Conservation (phyloP, 2,329 filamentous ascomycete species). For the Fusarium algeriense region DNA sequence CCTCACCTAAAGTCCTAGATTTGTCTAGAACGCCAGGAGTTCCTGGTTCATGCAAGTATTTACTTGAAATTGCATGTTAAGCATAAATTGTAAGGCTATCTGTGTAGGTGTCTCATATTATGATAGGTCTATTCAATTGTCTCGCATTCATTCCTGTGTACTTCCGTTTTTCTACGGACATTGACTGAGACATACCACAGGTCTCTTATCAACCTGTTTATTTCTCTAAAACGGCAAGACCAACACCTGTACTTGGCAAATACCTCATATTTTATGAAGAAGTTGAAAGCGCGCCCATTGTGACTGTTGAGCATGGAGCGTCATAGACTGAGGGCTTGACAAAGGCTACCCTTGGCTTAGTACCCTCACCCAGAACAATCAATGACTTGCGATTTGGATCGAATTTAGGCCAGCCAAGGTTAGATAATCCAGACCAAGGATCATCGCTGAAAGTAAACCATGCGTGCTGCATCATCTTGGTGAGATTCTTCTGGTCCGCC, state of each 20-base stretch:
- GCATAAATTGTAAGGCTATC: neutral
- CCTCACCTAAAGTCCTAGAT: neutral
- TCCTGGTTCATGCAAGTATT: neutral
- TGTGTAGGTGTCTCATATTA: neutral
- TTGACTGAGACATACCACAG: neutral
- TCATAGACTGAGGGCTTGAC: constrained; percentile 29
- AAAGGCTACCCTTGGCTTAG: constrained; percentile 15
- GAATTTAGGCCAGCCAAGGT: constrained; percentile 45
- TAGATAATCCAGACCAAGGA: constrained; percentile 51
- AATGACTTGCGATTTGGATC: constrained; percentile 27
- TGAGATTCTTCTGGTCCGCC: constrained; percentile 49
- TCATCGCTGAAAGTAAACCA: constrained; percentile 58
- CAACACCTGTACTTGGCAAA: too few relatives aligned
- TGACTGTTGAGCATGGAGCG: constrained; percentile 31
- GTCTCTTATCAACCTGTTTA: too few relatives aligned
- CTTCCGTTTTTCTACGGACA: neutral
- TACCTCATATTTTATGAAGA: neutral
- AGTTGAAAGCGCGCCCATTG: constrained; percentile 36
- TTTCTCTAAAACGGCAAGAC: too few relatives aligned
- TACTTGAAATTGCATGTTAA: neutral
- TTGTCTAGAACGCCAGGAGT: neutral
- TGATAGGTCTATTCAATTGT: neutral
- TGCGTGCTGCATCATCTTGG: constrained; percentile 54
- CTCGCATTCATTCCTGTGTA: too few relatives aligned
- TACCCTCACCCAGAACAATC: constrained; percentile 29